Conservation (phyloP, 768 basidiomycete genomes). For the Mycena metata region DNA sequence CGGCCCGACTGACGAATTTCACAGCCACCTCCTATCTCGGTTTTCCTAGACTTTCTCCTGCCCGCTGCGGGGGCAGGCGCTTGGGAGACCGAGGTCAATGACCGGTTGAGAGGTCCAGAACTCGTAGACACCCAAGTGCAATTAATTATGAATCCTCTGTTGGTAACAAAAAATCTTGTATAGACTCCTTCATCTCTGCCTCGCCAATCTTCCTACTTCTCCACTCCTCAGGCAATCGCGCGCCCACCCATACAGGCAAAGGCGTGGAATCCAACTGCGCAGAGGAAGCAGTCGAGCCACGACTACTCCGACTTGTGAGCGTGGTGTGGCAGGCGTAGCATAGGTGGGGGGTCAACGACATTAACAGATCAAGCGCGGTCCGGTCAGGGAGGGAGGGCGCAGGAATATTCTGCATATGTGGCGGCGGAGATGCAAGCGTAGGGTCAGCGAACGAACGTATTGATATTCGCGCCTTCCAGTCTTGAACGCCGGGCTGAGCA, state of each 20-base stretch:
- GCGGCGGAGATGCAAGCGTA: slow-evolving; percentile 35
- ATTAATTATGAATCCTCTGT: neutral
- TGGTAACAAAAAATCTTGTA: slow-evolving; percentile 52
- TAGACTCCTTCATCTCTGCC: slow-evolving; percentile 53
- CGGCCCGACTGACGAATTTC: too few relatives aligned
- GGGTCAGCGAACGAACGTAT: slow-evolving; percentile 66
- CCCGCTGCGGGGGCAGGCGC: too few relatives aligned
- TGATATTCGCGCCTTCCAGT: slow-evolving; percentile 82
- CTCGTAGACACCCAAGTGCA: too few relatives aligned
- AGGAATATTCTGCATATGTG: slow-evolving; percentile 37
- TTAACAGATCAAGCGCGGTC: slow-evolving; percentile 33
- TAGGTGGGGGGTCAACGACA: slow-evolving; percentile 51
- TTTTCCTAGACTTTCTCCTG: too few relatives aligned
- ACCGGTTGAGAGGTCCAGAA: too few relatives aligned
- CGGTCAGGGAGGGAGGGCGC: slow-evolving; percentile 37
- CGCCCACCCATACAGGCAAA: slow-evolving; percentile 46
- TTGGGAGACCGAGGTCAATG: too few relatives aligned
- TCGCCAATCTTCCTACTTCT: slow-evolving; percentile 46
- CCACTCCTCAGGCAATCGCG: slow-evolving; percentile 27
- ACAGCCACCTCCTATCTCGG: too few relatives aligned
- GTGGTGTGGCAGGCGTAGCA: slow-evolving; percentile 70
- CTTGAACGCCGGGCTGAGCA: slow-evolving; percentile 72
- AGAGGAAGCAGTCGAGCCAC: slow-evolving; percentile 44
- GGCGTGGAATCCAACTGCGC: slow-evolving; percentile 32
- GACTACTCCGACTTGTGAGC: slow-evolving; percentile 63